A percentile compares a stretch with the other conserved stretches of the same genome.
Evolutionary conservation across 2,329 filamentous ascomycete genomes (phyloP).

Genomic region (Aureobasidium namibiae): DNA sequence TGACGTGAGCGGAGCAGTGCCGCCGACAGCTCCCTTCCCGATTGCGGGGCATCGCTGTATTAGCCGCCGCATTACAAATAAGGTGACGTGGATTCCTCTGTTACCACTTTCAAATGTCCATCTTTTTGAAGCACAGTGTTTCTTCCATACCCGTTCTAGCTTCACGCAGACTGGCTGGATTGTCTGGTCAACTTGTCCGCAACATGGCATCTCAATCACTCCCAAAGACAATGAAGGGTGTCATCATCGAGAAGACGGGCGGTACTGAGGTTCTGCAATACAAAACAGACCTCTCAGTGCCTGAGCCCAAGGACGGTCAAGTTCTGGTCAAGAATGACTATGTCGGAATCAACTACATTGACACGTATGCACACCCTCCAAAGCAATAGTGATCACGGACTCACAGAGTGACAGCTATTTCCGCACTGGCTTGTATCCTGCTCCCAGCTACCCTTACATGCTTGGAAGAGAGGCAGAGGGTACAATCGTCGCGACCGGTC

Average conservation of each 20-base stretch:
- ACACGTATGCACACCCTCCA: slow-evolving; percentile 47
- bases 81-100: background rate
- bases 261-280: slow-evolving; percentile 64
- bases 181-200: slow-evolving; percentile 20
- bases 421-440: slow-evolving; percentile 71
- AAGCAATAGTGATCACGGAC: background rate
- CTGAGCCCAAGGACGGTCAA: slow-evolving; percentile 58
- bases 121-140: slow-evolving; percentile 7
- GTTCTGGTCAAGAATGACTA: slow-evolving; percentile 74
- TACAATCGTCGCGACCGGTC: slow-evolving; percentile 55
- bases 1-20: background rate
- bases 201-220: slow-evolving; percentile 40
- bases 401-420: slow-evolving; percentile 53
- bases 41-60: background rate
- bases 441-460: slow-evolving; percentile 60
- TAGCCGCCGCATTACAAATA: slow-evolving; percentile 10
- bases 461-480: slow-evolving; percentile 76
- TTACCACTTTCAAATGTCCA: slow-evolving; percentile 7
- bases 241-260: slow-evolving; percentile 64
- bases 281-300: slow-evolving; percentile 63
- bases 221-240: slow-evolving; percentile 63
- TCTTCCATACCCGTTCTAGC: slow-evolving; percentile 13
- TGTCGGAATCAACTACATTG: slow-evolving; percentile 81
- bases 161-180: slow-evolving; percentile 19
- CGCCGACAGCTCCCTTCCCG: background rate